Evolutionary conservation across 805 yeast genomes (phyloP).

Genomic region (Debaryomyces castellii): DNA sequence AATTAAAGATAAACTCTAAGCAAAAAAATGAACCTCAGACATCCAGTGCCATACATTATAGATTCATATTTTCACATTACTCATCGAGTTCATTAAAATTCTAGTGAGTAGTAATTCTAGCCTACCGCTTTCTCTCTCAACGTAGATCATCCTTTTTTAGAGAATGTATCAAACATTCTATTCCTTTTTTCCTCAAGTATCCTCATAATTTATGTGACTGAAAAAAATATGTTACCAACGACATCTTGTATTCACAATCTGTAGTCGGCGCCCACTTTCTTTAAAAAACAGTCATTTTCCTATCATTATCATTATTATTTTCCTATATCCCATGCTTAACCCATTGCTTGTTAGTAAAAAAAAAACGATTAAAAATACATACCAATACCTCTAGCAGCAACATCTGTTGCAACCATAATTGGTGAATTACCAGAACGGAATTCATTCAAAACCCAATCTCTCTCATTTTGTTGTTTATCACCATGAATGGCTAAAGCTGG

Average conservation of each 20-base stretch:
- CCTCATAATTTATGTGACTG: slow-evolving; percentile 2
- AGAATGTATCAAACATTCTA: slow-evolving; percentile 3
- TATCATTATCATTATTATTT: not conserved
- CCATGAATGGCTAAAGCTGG: slow-evolving; percentile 99
- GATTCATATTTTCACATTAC: slow-evolving; percentile 1
- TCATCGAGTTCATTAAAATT: slow-evolving; percentile 2
- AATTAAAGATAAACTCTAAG: slow-evolving; percentile 2
- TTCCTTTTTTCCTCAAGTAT: slow-evolving; percentile 1
- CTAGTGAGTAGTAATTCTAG: slow-evolving; percentile 4
- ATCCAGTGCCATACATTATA: not conserved
- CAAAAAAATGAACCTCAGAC: not conserved
- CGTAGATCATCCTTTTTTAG: slow-evolving; percentile 1
- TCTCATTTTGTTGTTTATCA: slow-evolving; percentile 95
- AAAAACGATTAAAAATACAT: slow-evolving; percentile 50
- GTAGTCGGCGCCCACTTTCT: not conserved
- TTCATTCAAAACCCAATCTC: slow-evolving; percentile 97
- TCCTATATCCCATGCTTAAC: slow-evolving; percentile 9
- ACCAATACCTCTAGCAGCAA: slow-evolving; percentile 99
- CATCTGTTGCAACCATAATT: slow-evolving; percentile 98
- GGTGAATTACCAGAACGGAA: slow-evolving; percentile 92
- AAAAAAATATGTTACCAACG: not conserved
- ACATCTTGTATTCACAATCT: not conserved
- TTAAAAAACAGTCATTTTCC: slow-evolving; percentile 6
- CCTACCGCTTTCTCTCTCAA: slow-evolving; percentile 3
- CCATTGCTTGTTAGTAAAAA: slow-evolving; percentile 6